phyloP scores from a whole-genome alignment of 2,329 filamentous ascomycete genomes.

The Stromatinia cepivora region DNA sequence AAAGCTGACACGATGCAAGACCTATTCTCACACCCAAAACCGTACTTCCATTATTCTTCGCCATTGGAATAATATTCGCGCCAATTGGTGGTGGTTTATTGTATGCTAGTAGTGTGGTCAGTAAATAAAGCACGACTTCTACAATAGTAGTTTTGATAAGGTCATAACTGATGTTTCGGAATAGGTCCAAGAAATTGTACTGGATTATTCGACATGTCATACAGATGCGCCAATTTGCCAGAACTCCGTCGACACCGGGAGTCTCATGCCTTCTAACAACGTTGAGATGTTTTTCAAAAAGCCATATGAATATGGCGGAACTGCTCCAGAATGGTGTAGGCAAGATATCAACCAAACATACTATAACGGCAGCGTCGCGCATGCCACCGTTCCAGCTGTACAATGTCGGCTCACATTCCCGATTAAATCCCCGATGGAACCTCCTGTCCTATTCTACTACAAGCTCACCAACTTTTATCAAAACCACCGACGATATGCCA shows the following conservation, averaged over 20 bases:
- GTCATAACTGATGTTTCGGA: conserved; percentile 7
- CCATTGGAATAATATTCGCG: conserved; percentile 86
- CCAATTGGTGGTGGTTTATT: conserved; percentile 86
- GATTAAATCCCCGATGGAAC: conserved; percentile 74
- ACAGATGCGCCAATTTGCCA: conserved; percentile 53
- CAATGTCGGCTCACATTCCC: conserved; percentile 74
- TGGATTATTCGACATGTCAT: conserved; percentile 85
- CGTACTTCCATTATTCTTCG: conserved; percentile 86
- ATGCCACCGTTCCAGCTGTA: conserved; percentile 43
- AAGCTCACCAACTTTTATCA: conserved; percentile 97
- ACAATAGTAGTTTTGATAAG: not conserved
- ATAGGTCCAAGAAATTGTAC: conserved; percentile 69
- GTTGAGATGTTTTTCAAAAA: conserved; percentile 58
- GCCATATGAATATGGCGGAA: conserved; percentile 40
- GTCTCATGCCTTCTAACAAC: conserved; percentile 4
- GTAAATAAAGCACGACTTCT: conserved; percentile 29
- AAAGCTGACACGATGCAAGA: conserved; percentile 49
- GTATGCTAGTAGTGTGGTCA: conserved; percentile 79
- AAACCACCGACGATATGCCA: conserved; percentile 95
- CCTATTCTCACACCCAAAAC: conserved; percentile 95
- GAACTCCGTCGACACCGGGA: conserved; percentile 50
- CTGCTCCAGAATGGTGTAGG: conserved; percentile 30
- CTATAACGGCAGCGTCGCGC: conserved; percentile 34
- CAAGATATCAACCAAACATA: conserved; percentile 46
- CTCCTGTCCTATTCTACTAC: conserved; percentile 92